Evolutionary conservation across 805 yeast species (phyloP).

Genomic region (Ogataea corticis): DNA sequence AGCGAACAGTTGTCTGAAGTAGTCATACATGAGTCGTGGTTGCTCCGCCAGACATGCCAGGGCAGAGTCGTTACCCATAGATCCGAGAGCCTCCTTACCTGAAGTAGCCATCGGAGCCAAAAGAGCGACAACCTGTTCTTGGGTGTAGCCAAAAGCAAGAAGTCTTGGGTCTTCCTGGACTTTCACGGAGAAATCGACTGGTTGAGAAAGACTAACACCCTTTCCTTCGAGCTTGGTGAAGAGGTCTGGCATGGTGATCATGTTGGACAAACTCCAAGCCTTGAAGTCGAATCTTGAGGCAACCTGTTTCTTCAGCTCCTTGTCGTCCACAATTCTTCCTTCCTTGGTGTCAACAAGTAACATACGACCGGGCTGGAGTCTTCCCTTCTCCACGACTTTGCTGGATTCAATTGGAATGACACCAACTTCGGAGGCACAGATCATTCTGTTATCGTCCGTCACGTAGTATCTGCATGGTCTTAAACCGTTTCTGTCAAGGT

Average conservation of each 20-base stretch:
- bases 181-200: slow-evolving; percentile 37
- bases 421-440: slow-evolving; percentile 98
- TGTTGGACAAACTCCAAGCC: slow-evolving; percentile 86
- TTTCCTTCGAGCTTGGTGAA: slow-evolving; percentile 54
- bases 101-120: slow-evolving; percentile 91
- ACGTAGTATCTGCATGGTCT: slow-evolving; percentile 98
- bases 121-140: slow-evolving; percentile 81
- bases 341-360: slow-evolving; percentile 89
- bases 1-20: slow-evolving; percentile 94
- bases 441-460: slow-evolving; percentile 91
- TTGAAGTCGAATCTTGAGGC: slow-evolving; percentile 87
- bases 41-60: slow-evolving; percentile 92
- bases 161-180: slow-evolving; percentile 83
- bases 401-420: slow-evolving; percentile 87
- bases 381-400: slow-evolving; percentile 83
- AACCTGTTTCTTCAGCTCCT: slow-evolving; percentile 78
- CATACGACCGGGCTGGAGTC: slow-evolving; percentile 96
- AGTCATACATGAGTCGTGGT: slow-evolving; percentile 87
- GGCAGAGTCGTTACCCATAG: slow-evolving; percentile 98
- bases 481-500: slow-evolving; percentile 93
- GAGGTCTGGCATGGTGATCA: slow-evolving; percentile 81
- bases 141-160: slow-evolving; percentile 89
- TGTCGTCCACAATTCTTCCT: slow-evolving; percentile 92
- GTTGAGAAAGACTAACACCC: slow-evolving; percentile 29
- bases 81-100: slow-evolving; percentile 94